Percentiles rank a stretch among this genome's conserved stretches.
Conservation (phyloP, 768 basidiomycete species). For the Boletus rubropictus region DNA sequence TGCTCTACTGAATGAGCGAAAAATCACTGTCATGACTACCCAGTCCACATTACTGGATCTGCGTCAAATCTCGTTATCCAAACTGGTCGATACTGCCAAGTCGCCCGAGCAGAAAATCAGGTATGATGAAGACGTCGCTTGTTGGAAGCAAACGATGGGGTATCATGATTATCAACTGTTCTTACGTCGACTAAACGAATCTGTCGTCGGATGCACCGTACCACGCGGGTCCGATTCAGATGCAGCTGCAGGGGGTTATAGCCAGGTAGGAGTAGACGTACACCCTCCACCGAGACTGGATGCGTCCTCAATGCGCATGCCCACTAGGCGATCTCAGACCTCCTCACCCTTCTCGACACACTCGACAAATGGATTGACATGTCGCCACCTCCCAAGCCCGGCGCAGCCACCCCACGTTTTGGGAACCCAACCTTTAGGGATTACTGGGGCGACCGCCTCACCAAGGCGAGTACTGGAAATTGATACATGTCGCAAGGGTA, state of each 20-base stretch:
- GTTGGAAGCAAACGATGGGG: constrained; percentile 67
- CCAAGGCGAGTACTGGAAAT: constrained; percentile 48
- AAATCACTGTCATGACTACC: constrained; percentile 9
- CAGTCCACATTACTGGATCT: constrained; percentile 22
- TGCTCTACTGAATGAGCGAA: background rate
- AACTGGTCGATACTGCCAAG: constrained; percentile 9
- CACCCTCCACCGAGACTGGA: background rate
- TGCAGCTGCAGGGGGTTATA: background rate
- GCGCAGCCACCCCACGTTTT: constrained; percentile 61
- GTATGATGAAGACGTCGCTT: constrained; percentile 63
- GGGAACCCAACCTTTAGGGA: constrained; percentile 88
- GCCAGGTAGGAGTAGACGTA: constrained; percentile 16
- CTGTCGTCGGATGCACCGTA: constrained; percentile 62
- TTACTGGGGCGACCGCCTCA: constrained; percentile 68
- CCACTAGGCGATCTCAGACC: constrained; percentile 41
- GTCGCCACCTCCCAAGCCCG: constrained; percentile 63
- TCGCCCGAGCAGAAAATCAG: constrained; percentile 54
- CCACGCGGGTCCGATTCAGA: constrained; percentile 30
- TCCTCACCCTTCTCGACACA: constrained; percentile 55
- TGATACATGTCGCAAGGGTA: background rate
- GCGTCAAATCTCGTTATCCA: constrained; percentile 28
- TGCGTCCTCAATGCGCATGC: background rate
- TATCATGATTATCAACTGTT: constrained; percentile 74
- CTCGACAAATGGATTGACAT: constrained; percentile 74
- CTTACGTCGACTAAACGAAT: constrained; percentile 67